Conservation (phyloP, 495 filamentous ascomycete genomes). For the Neurospora intermedia region DNA sequence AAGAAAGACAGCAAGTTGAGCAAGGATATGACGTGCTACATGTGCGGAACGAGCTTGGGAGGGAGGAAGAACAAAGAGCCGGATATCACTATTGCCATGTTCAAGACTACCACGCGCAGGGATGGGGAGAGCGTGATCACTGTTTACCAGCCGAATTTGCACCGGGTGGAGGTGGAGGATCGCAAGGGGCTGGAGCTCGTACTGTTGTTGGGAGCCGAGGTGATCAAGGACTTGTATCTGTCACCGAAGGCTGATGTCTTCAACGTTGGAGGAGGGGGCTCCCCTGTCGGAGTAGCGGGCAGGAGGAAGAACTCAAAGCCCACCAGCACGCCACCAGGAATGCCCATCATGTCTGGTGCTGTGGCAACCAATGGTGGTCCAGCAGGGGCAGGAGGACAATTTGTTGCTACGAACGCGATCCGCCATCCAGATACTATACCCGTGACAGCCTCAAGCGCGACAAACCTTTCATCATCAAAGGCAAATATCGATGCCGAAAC, state of each 20-base stretch:
- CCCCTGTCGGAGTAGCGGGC: conserved; percentile 11
- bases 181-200: conserved; percentile 88
- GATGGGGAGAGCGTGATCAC: conserved; percentile 44
- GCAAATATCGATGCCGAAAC: conserved; percentile 55
- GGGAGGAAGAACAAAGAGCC: conserved; percentile 76
- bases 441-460: neutral
- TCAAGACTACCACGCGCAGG: conserved; percentile 35
- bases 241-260: conserved; percentile 58
- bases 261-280: conserved; percentile 49
- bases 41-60: conserved; percentile 64
- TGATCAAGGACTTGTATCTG: conserved; percentile 83
- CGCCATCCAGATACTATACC: neutral
- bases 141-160: conserved; percentile 85
- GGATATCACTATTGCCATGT: conserved; percentile 85
- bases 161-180: conserved; percentile 86
- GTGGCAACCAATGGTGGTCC: conserved; percentile 1
- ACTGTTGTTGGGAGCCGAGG: conserved; percentile 67
- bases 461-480: conserved; percentile 26
- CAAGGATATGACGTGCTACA: conserved; percentile 66
- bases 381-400: neutral
- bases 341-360: conserved; percentile 24
- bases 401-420: neutral
- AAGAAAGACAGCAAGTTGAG: conserved; percentile 80
- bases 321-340: conserved; percentile 9
- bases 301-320: conserved; percentile 36